Conservation (phyloP, 2,329 filamentous ascomycete species). For the Aplosporella prunicola region DNA sequence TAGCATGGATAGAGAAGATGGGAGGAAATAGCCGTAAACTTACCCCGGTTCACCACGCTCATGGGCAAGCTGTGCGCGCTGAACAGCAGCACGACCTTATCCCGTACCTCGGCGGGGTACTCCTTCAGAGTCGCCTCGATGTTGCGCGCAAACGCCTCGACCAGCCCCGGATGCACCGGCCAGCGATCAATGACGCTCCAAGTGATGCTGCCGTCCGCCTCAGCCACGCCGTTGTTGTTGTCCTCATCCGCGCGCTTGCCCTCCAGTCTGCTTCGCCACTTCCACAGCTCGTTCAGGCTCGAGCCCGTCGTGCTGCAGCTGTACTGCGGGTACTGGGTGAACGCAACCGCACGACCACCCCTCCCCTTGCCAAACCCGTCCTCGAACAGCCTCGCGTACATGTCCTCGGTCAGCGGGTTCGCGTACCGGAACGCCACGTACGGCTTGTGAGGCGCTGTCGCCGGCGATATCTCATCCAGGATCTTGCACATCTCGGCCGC, state of each 20-base stretch:
- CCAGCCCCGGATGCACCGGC: slow-evolving; percentile 82
- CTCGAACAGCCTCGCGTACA: slow-evolving; percentile 71
- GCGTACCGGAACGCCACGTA: slow-evolving; percentile 98
- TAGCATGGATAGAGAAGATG: slow-evolving; percentile 14
- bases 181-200: slow-evolving; percentile 99
- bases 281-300: slow-evolving; percentile 95
- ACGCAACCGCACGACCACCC: slow-evolving; percentile 89
- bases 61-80: slow-evolving; percentile 95
- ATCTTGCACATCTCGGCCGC: slow-evolving; percentile 95
- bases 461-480: slow-evolving; percentile 78
- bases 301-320: slow-evolving; percentile 96
- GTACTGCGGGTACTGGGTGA: slow-evolving; percentile 98
- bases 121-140: slow-evolving; percentile 77
- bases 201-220: slow-evolving; percentile 60
- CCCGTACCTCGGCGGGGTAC: slow-evolving; percentile 72
- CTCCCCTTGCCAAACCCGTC: slow-evolving; percentile 87
- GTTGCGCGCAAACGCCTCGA: slow-evolving; percentile 86
- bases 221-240: slow-evolving; percentile 42
- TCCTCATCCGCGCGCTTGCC: slow-evolving; percentile 54
- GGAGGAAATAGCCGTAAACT: slow-evolving; percentile 27
- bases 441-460: slow-evolving; percentile 92
- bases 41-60: slow-evolving; percentile 83
- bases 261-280: slow-evolving; percentile 83
- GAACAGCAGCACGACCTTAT: slow-evolving; percentile 78
- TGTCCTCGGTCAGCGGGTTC: slow-evolving; percentile 84